Conservation (phyloP, 345 rosid species). For the Cardiospermum halicacabum region DNA sequence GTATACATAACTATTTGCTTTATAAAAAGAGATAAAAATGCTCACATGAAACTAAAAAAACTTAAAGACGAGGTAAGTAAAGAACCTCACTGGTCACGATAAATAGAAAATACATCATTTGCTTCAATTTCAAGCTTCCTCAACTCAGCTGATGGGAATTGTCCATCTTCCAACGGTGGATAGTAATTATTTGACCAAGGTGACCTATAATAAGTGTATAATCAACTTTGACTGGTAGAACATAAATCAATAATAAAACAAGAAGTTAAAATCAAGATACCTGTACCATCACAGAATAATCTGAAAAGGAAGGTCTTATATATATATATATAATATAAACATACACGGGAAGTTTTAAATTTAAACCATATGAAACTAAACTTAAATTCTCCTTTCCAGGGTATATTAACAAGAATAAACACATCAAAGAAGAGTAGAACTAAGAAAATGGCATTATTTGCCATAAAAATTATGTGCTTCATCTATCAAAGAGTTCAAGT, state of each 20-base stretch:
- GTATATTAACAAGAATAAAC: not conserved
- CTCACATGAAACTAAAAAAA: conserved; percentile 4
- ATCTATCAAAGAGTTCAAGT: not conserved
- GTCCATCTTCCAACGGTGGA: conserved; percentile 80
- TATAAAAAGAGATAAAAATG: not conserved
- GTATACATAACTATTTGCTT: not conserved
- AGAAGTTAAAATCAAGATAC: not conserved
- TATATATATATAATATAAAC: not conserved
- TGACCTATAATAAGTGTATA: conserved; percentile 45
- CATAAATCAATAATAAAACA: not conserved
- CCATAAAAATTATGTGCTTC: not conserved
- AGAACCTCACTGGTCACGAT: conserved; percentile 99
- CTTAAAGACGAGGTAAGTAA: conserved; percentile 61
- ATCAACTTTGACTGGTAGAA: not conserved
- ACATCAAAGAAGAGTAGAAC: not conserved
- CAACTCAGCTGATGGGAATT: conserved; percentile 63
- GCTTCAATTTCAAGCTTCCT: conserved; percentile 94
- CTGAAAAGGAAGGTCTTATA: not conserved
- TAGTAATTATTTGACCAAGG: conserved; percentile 92
- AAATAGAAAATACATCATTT: conserved; percentile 75
- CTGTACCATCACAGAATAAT: not conserved
- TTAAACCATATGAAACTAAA: no score
- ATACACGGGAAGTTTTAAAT: no score
- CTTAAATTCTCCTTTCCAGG: not conserved
- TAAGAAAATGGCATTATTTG: not conserved